These are phyloP conservation scores for Malassezia pachydermatis DNA, from an alignment of 1,284 basidiomycete species.

Conservation along the genomic window DNA sequence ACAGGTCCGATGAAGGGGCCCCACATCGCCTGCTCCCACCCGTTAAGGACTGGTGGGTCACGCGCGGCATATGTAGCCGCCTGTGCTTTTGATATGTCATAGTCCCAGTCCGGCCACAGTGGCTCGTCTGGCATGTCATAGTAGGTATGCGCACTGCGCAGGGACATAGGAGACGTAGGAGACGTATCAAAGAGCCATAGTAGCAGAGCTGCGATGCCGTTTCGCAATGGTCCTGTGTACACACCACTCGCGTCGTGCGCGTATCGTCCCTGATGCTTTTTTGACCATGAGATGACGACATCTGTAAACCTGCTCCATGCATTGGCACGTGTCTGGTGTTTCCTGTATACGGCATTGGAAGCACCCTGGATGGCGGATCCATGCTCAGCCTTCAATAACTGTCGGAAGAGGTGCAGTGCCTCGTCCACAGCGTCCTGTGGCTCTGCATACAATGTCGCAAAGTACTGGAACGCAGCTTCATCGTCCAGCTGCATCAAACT, in stretches of 20 bases:
- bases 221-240: slow-evolving; percentile 5
- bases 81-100: slow-evolving; percentile 8
- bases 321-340: too few relatives aligned
- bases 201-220: background rate
- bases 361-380: too few relatives aligned
- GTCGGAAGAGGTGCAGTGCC: slow-evolving; percentile 1
- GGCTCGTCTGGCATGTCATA: slow-evolving; percentile 6
- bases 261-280: too few relatives aligned
- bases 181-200: background rate
- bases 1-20: slow-evolving; percentile 11
- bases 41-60: slow-evolving; percentile 1
- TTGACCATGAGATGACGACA: too few relatives aligned
- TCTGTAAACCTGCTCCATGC: too few relatives aligned
- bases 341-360: background rate
- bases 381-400: background rate
- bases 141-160: slow-evolving; percentile 6
- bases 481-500: too few relatives aligned
- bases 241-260: background rate
- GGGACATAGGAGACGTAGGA: background rate
- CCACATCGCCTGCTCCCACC: slow-evolving; percentile 21
- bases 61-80: background rate
- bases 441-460: background rate
- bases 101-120: slow-evolving; percentile 19
- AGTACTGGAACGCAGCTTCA: too few relatives aligned
- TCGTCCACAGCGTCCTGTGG: background rate